Evolutionary conservation across 2,329 filamentous ascomycete species (phyloP).

Genomic region (Esteya vermicola): DNA sequence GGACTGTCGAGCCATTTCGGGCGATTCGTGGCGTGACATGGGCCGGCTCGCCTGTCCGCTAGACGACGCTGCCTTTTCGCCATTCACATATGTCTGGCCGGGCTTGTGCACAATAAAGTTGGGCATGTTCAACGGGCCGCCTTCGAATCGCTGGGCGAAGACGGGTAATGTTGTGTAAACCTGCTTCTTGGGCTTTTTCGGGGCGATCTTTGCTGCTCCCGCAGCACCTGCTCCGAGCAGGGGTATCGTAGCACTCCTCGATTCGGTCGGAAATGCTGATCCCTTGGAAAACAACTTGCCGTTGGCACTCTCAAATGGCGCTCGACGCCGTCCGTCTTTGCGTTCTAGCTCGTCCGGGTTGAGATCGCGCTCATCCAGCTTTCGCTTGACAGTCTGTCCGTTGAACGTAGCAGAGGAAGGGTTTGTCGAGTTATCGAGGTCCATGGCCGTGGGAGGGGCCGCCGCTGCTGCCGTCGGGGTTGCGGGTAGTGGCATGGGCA

Average conservation of each 20-base stretch:
- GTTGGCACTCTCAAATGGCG: constrained; percentile 32
- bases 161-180: constrained; percentile 25
- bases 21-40: constrained; percentile 30
- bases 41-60: constrained; percentile 27
- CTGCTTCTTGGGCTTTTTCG: constrained; percentile 22
- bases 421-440: too few relatives aligned
- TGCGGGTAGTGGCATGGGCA: neutral
- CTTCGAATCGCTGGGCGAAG: constrained; percentile 32
- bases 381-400: constrained; percentile 29
- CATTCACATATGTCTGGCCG: constrained; percentile 21
- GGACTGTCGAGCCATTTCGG: constrained; percentile 10
- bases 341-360: constrained; percentile 36
- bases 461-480: neutral
- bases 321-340: constrained; percentile 27
- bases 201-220: too few relatives aligned
- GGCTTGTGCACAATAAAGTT: constrained; percentile 32
- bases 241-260: too few relatives aligned
- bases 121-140: constrained; percentile 22
- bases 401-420: too few relatives aligned
- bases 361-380: constrained; percentile 32
- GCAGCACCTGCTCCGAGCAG: neutral
- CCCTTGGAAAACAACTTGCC: too few relatives aligned
- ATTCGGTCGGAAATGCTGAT: too few relatives aligned
- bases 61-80: constrained; percentile 15
- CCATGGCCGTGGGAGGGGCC: constrained; percentile 9